phyloP scores from a whole-genome alignment of 2,329 filamentous ascomycete genomes.

The Pestalotiopsis sp. region DNA sequence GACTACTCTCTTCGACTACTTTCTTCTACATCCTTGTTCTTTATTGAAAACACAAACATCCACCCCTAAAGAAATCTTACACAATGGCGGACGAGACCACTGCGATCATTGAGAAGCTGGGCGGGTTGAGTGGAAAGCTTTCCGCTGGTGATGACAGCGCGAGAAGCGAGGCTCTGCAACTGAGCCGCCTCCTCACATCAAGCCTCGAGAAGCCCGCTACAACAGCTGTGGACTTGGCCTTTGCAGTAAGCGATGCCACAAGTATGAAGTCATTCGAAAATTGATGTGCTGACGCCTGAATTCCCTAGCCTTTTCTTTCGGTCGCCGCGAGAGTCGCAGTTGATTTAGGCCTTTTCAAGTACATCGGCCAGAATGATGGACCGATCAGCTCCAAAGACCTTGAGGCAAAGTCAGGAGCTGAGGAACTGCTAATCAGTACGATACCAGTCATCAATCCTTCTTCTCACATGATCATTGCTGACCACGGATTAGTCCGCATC shows the following conservation, averaged over 20 bases:
- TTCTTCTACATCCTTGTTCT: no score
- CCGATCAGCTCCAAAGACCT: constrained; percentile 24
- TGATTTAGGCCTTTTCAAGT: constrained; percentile 27
- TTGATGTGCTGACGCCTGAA: background rate
- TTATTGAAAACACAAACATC: no score
- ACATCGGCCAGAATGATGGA: constrained; percentile 18
- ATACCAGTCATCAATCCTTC: constrained; percentile 11
- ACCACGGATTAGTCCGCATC: constrained; percentile 12
- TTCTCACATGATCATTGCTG: background rate
- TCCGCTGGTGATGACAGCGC: background rate
- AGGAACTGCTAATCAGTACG: constrained; percentile 30
- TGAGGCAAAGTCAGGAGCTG: constrained; percentile 22
- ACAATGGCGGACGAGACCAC: background rate
- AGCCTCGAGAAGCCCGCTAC: background rate
- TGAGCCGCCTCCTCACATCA: background rate
- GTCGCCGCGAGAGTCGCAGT: constrained; percentile 26
- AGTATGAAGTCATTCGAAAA: background rate
- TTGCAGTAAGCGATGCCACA: background rate
- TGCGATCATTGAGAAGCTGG: background rate
- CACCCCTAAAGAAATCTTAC: background rate
- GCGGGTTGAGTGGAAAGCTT: background rate
- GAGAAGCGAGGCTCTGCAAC: background rate
- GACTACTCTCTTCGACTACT: no score
- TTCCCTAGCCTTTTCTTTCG: background rate
- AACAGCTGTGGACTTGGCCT: background rate